phyloP scores from a whole-genome alignment of 208 protist species.

The Trypanosoma scelopori region DNA sequence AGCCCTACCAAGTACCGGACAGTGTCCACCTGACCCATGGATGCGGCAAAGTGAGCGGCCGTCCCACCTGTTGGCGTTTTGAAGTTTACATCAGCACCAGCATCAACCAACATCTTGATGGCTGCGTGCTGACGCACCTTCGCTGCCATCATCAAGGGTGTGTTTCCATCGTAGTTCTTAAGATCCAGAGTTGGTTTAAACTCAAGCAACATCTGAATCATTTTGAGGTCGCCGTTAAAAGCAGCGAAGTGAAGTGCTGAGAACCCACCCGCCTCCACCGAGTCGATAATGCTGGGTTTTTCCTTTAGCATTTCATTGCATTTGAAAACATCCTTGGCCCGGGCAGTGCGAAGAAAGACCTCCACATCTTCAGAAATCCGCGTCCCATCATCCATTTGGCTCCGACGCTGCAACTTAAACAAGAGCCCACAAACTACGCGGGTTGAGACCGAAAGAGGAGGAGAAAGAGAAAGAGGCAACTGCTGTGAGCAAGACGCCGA shows the following conservation, averaged over 20 bases:
- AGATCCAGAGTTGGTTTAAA: slow-evolving; percentile 55
- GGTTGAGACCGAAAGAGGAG: slow-evolving; percentile 9
- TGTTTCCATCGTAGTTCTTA: slow-evolving; percentile 86
- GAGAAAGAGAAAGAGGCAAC: slow-evolving; percentile 16
- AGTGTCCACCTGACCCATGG: slow-evolving; percentile 72
- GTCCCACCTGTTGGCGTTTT: slow-evolving; percentile 57
- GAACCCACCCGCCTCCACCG: slow-evolving; percentile 80
- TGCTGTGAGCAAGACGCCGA: no score
- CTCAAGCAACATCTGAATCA: slow-evolving; percentile 68
- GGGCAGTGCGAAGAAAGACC: slow-evolving; percentile 74
- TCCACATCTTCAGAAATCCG: slow-evolving; percentile 84
- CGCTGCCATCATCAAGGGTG: slow-evolving; percentile 81
- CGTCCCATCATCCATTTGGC: slow-evolving; percentile 78
- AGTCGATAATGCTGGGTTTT: slow-evolving; percentile 60
- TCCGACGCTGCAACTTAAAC: not conserved
- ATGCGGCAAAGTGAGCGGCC: slow-evolving; percentile 76
- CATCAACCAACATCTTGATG: slow-evolving; percentile 58
- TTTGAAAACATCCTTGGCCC: slow-evolving; percentile 44
- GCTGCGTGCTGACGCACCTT: slow-evolving; percentile 64
- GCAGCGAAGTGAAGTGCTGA: slow-evolving; percentile 87
- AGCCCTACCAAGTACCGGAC: slow-evolving; percentile 62
- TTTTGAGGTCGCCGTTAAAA: slow-evolving; percentile 75
- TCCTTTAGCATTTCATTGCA: slow-evolving; percentile 57
- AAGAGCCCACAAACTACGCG: slow-evolving; percentile 16
- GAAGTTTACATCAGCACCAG: slow-evolving; percentile 72